phyloP scores from a whole-genome alignment of 2,329 filamentous ascomycete species.

The Xylaria sp. region DNA sequence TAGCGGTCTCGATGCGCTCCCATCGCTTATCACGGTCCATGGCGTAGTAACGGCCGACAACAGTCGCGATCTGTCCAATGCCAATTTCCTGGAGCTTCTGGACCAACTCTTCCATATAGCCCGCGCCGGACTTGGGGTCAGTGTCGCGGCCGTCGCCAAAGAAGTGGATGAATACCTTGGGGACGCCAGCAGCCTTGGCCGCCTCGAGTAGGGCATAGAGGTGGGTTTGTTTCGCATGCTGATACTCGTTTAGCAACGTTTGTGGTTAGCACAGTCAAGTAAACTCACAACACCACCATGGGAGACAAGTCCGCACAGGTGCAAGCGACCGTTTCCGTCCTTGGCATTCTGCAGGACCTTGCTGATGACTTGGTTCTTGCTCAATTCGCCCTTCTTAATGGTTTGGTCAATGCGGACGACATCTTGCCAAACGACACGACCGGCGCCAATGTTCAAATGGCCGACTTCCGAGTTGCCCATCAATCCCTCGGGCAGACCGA shows the following conservation, averaged over 20 bases:
- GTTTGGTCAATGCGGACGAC: slow-evolving; percentile 95
- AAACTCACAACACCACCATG: slow-evolving; percentile 83
- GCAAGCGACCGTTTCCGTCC: slow-evolving; percentile 87
- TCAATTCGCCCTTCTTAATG: slow-evolving; percentile 83
- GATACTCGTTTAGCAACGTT: slow-evolving; percentile 10
- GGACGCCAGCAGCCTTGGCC: slow-evolving; percentile 85
- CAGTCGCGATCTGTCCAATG: slow-evolving; percentile 84
- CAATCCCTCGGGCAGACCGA: slow-evolving; percentile 92
- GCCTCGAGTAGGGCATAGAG: slow-evolving; percentile 85
- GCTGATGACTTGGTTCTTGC: slow-evolving; percentile 77
- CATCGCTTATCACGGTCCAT: slow-evolving; percentile 99
- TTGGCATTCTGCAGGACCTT: slow-evolving; percentile 79
- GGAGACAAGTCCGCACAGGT: slow-evolving; percentile 89
- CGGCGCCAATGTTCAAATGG: slow-evolving; percentile 97
- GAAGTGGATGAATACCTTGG: slow-evolving; percentile 97
- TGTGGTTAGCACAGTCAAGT: neutral
- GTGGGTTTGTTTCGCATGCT: slow-evolving; percentile 95
- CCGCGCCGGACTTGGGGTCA: slow-evolving; percentile 90
- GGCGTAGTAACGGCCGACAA: slow-evolving; percentile 95
- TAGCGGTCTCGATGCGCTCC: slow-evolving; percentile 88
- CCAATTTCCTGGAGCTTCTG: slow-evolving; percentile 83
- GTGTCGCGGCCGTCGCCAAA: slow-evolving; percentile 98
- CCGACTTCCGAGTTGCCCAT: slow-evolving; percentile 99
- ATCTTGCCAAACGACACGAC: slow-evolving; percentile 97
- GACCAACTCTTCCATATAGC: slow-evolving; percentile 86